A percentile compares a stretch with the other conserved stretches of the same genome.
Evolutionary conservation across 192 early-diverging fungal species (phyloP).

Genomic region (Coemansia reversa): DNA sequence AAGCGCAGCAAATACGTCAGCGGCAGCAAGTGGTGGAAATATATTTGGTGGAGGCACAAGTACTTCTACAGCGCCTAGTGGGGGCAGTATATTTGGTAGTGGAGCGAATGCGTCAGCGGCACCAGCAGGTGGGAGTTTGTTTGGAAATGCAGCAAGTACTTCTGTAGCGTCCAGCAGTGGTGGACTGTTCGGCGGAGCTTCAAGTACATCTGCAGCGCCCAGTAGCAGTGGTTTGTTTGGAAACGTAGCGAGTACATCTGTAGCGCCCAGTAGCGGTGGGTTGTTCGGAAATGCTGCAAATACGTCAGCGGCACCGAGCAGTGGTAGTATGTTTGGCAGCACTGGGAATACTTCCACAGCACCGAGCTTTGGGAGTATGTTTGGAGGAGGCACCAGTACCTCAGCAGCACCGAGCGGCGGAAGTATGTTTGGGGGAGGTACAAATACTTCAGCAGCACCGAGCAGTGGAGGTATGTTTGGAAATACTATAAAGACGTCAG

Average conservation of each 20-base stretch:
- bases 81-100: background rate
- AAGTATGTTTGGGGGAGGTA: constrained; percentile 6
- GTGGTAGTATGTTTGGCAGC: constrained; percentile 8
- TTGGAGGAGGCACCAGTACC: constrained; percentile 1
- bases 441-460: constrained; percentile 5
- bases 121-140: too few species aligned
- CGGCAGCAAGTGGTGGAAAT: background rate
- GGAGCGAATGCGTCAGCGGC: too few species aligned
- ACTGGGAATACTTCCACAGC: constrained; percentile 2
- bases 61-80: constrained; percentile 1
- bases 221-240: background rate
- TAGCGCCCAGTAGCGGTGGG: background rate
- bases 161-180: too few species aligned
- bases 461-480: constrained; percentile 7
- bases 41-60: background rate
- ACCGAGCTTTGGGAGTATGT: background rate
- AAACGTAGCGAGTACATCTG: background rate
- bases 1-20: background rate
- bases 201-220: too few species aligned
- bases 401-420: background rate
- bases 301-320: too few species aligned
- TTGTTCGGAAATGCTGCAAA: constrained; percentile 4
- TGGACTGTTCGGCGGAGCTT: too few species aligned
- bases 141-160: too few species aligned
- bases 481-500: background rate